phyloP scores from a whole-genome alignment of 345 rosid genomes.

The Raphanus sativus region DNA sequence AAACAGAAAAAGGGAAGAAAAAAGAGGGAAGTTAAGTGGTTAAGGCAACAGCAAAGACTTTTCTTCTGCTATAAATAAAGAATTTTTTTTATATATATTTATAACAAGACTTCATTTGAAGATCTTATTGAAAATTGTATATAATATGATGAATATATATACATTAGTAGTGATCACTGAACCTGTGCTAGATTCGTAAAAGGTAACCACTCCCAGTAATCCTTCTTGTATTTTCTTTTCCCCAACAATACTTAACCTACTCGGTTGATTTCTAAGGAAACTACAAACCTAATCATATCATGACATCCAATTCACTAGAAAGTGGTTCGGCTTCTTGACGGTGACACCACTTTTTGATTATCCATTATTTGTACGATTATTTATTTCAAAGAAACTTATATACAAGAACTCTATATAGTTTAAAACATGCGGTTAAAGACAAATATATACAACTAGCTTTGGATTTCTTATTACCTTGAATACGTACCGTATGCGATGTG shows the following conservation, averaged over 20 bases:
- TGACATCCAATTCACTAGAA: conserved; percentile 12
- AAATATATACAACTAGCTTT: not conserved
- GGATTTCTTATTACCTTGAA: not conserved
- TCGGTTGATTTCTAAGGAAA: conserved; percentile 24
- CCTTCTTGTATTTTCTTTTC: conserved; percentile 4
- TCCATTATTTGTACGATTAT: not conserved
- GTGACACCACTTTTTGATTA: conserved; percentile 4
- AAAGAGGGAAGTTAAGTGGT: not conserved
- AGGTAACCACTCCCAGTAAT: conserved; percentile 20
- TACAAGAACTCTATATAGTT: not conserved
- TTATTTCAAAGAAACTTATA: not conserved
- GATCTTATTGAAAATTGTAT: not conserved
- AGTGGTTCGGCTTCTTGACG: conserved; percentile 25
- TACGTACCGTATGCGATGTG: conserved; percentile 4
- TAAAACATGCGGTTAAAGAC: not conserved
- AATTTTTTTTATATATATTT: not conserved
- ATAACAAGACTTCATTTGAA: not conserved
- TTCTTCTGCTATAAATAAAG: conserved; percentile 37
- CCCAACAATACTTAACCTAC: conserved; percentile 21
- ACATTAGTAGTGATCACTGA: too few species aligned
- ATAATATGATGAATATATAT: not conserved
- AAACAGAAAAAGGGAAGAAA: not conserved
- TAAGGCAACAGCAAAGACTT: conserved; percentile 5
- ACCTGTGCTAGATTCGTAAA: conserved; percentile 14
- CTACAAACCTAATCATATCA: conserved; percentile 22